Evolutionary conservation across 1,139 yeast genomes (phyloP).

Genomic region (Suhomyces yuchorum): DNA sequence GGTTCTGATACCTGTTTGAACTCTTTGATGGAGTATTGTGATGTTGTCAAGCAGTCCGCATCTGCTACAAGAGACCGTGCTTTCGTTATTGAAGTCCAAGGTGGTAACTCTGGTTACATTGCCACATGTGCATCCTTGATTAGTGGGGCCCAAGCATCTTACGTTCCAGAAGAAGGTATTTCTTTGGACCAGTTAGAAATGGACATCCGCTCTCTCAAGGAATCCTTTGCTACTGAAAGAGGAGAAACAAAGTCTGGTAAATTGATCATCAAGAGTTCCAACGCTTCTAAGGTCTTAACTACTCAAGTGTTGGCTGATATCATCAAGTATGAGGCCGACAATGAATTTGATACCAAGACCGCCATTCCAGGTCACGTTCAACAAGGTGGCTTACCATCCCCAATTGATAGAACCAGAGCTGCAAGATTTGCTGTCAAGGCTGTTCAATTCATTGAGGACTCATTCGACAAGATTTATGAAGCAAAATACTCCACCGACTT

Average conservation of each 20-base stretch:
- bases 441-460: constrained; percentile 64
- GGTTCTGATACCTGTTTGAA: constrained; percentile 96
- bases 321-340: constrained; percentile 64
- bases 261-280: constrained; percentile 66
- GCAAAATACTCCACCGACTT: constrained; percentile 35
- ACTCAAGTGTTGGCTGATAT: constrained; percentile 70
- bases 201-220: constrained; percentile 71
- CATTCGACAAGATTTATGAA: constrained; percentile 25
- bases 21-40: constrained; percentile 88
- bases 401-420: constrained; percentile 75
- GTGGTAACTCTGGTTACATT: constrained; percentile 93
- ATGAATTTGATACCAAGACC: constrained; percentile 71
- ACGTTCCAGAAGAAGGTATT: constrained; percentile 89
- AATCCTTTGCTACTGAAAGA: constrained; percentile 68
- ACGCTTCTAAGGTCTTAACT: constrained; percentile 68
- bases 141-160: constrained; percentile 90
- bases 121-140: constrained; percentile 88
- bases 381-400: constrained; percentile 79
- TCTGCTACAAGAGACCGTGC: constrained; percentile 93
- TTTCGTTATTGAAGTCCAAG: constrained; percentile 96
- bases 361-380: constrained; percentile 86
- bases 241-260: constrained; percentile 84
- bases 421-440: constrained; percentile 71
- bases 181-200: constrained; percentile 69
- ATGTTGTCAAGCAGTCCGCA: constrained; percentile 92